phyloP scores from a whole-genome alignment of 2,329 filamentous ascomycete species.

The Xylariaceae sp. region DNA sequence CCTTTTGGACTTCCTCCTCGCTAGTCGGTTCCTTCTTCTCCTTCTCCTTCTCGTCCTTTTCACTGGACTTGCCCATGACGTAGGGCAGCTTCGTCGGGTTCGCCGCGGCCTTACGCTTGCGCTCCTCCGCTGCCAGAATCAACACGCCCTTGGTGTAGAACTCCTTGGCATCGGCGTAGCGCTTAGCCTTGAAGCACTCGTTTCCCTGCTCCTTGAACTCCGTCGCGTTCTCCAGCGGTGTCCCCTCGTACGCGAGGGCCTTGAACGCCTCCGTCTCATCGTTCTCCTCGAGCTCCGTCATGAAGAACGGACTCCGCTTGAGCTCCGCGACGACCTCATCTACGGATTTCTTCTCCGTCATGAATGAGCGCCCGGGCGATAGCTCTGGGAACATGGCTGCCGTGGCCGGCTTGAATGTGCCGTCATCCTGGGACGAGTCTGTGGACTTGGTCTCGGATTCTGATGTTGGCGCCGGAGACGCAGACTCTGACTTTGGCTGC shows the following conservation, averaged over 20 bases:
- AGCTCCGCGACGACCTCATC: constrained; percentile 54
- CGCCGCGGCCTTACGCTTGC: constrained; percentile 38
- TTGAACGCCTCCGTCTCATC: constrained; percentile 78
- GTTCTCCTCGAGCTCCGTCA: constrained; percentile 89
- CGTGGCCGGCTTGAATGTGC: constrained; percentile 4
- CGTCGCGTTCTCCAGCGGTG: constrained; percentile 70
- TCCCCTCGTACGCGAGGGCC: constrained; percentile 89
- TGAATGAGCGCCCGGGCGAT: constrained; percentile 39
- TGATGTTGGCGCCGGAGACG: neutral
- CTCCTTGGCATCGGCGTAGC: constrained; percentile 79
- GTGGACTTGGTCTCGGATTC: neutral
- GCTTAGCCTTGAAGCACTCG: constrained; percentile 69
- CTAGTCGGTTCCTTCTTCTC: constrained; percentile 37
- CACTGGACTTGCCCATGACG: constrained; percentile 12
- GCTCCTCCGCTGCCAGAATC: constrained; percentile 61
- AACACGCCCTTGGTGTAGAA: constrained; percentile 86
- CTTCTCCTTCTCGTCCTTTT: constrained; percentile 36
- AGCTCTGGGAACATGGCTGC: constrained; percentile 37
- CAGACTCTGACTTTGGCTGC: constrained; percentile 18
- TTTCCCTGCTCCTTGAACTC: constrained; percentile 93
- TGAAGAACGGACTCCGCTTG: constrained; percentile 75
- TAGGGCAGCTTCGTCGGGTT: constrained; percentile 24
- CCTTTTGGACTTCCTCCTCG: constrained; percentile 47
- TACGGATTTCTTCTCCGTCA: constrained; percentile 42
- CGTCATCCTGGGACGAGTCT: constrained; percentile 1